Base-by-base conservation (phyloP, 148 eudicot genomes). In the Salicornia ramosissima region DNA sequence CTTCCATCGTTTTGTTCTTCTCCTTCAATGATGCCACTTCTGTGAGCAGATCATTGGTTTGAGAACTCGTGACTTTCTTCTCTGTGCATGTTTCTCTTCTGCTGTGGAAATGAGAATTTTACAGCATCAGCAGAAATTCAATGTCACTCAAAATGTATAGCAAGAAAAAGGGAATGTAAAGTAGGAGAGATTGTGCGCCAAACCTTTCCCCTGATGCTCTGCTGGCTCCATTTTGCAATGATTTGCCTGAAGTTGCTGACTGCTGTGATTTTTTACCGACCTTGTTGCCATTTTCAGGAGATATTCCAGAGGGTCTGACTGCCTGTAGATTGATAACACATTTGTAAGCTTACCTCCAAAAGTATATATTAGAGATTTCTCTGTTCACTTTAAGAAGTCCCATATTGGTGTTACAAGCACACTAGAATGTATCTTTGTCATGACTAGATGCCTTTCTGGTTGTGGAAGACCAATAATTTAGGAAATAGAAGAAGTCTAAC, bases 1-100 rank as follows among this genome's bases (percentile, higher is more conserved):
- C 77, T 72, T 86, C 95, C 84, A 82, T 89, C 65, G 74, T 79
- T 71, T 75, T 83, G 78, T 86, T 86, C 77, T 78, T 81, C 74
- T 84, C 88, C 69, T 78, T 78, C 66, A 89, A 71, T 54, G 55
- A 75, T 67, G 71, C 82, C 54, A 87, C 80, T 77, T 89, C 93
- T 60, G 74, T 56, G 31, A 66, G 63, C 68, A 88, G 68, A 69
- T 73, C 77, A 56, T 65, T 78, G 53, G 70, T 68, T 63, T 42
- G 51, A 55, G 77, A 53, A 55, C 73, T 73, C 18, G 64, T 8
- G 43, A 25, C 65, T 72, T 72, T 76, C 70, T 80, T 77, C 31
- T 79, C 85, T 54, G 60, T 49, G 36, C 61, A 22, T 49, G 50
- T 26, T 66, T 78, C 81, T 54, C 60, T 68, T 55, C 71, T 78